Evolutionary conservation across 2,329 filamentous ascomycete genomes (phyloP), one percentile per base, ranked within the genome.

Genomic region (Botrytis galanthina): DNA sequence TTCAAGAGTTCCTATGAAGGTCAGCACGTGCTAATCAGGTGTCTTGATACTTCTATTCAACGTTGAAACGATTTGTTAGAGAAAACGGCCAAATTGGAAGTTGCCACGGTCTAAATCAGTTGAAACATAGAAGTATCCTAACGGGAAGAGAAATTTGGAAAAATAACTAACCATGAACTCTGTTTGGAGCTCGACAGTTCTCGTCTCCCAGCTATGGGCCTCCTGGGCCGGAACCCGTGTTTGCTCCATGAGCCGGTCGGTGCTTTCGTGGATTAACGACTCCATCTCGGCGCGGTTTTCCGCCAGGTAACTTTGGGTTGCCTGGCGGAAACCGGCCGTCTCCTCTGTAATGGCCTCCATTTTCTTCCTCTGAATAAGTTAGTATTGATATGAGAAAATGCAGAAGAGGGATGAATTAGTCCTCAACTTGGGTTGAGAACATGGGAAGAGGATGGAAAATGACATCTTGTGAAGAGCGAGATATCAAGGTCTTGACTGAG

Each of bases 231-330:
- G 37, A 39, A 29, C 61, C 22, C 20, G 59, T 22, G 26, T 63
- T n/a, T 39, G 20, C 61, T 29, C 39, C 60, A 62, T 39, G 35
- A 63, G 37, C 26, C 61, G 61, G 8, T 63, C 37, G 26, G 61
- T 63, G 26, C 61, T 63, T 63, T 63, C 61, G 6, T 44, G n/a
- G 39, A 63, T 63, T n/a, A 63, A 29, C 2, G 37, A 63, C 29
- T 63, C 61, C 61, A 63, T 63, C 8, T 63, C 61, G 26, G 61
- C 61, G 37, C 61, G 61, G 39, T 63, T 63, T 29, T 39, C 61
- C 9, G 39, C 61, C 61, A 63, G 37, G 61, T 16, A 44, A 20
- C 6, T n/a, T 44, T 63, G 61, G 4, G 39, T 22, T 29, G 7
- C 61, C 61, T 12, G 61, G 61, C 61, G 61, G 37, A 44, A 44